Conservation (phyloP, 305 asterid genomes). For the Plantago lanceolata region DNA sequence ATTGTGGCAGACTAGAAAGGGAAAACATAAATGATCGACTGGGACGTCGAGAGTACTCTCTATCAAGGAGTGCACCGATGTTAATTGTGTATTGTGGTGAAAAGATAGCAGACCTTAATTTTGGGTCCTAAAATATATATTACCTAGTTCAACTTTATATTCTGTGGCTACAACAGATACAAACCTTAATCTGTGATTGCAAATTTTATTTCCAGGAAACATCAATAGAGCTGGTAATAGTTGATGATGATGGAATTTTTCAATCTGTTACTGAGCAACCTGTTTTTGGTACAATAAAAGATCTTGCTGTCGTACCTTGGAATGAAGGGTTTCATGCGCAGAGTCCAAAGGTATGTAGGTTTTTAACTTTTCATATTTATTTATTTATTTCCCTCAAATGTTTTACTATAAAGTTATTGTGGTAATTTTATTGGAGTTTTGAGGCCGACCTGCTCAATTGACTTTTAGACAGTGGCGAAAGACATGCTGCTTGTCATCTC, state of each 20-base stretch:
- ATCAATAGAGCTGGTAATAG: conserved; percentile 72
- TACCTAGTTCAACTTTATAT: not conserved
- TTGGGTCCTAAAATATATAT: conserved; percentile 16
- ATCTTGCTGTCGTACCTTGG: conserved; percentile 84
- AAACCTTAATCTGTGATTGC: conserved; percentile 12
- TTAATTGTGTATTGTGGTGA: too few species aligned
- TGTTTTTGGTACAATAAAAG: conserved; percentile 87
- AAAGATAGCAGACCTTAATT: too few species aligned
- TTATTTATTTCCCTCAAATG: not conserved
- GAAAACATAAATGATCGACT: too few species aligned
- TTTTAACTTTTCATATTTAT: not conserved
- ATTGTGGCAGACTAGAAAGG: too few species aligned
- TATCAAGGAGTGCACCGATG: too few species aligned
- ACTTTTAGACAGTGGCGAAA: conserved; percentile 58
- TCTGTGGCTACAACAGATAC: not conserved
- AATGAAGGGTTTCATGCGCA: conserved; percentile 48
- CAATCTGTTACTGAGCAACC: conserved; percentile 90
- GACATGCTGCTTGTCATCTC: conserved; percentile 74
- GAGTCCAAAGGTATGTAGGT: conserved; percentile 61
- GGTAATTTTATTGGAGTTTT: conserved; percentile 17
- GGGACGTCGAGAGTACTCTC: too few species aligned
- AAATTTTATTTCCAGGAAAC: conserved; percentile 65
- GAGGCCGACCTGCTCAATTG: conserved; percentile 27
- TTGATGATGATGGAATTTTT: conserved; percentile 73
- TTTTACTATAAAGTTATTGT: conserved; percentile 14